Evolutionary conservation across 192 early-diverging fungal genomes (phyloP), one percentile per base, ranked within the genome.

Genomic region (Coemansia sp.): DNA sequence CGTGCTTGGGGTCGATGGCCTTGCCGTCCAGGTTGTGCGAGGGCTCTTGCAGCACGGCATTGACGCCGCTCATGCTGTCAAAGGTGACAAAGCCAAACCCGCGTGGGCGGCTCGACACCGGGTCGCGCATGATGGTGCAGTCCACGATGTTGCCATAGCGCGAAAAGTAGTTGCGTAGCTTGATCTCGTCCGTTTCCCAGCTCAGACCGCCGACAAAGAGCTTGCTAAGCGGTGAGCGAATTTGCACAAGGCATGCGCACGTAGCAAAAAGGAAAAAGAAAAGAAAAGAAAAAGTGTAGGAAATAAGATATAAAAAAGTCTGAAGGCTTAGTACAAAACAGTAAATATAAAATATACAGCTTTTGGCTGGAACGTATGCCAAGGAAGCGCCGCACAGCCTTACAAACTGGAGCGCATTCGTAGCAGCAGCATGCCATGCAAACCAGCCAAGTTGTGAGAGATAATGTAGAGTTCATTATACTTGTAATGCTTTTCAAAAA

Each of bases 21-120:
- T 93, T 94, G 40, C 89, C 91, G 49, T 91, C 85, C 35, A 95
- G 77, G 22, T 71, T 76, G 40, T 95, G 79, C 29, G 91, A 88
- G n/a, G 84, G 79, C 68, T 87, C 74, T 42, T 83, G 83, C 43
- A 95, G 77, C 10, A 92, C 93, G 29, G 86, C 87, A 17, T 97
- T 94, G 20, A 95, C 91, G 14, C 87, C 88, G 36, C 85, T 65
- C 35, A 88, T 85, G 37, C 86, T 86, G 42, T 92, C 92, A 82
- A 96, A 97, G 0, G 93, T 95, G 49, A 97, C 91, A 84, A 97
- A 97, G 11, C 96, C 96, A 84, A 96, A 97, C 7, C 96, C 95
- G 41, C 96, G 92, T 19, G 93, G 90, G 49, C 92, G 87, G n/a
- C 93, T 92, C 1, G 93, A 92, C 59, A 86, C 85, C n/a, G 88